phyloP scores from a whole-genome alignment of 2,329 filamentous ascomycete species.

The Trichophyton simii region DNA sequence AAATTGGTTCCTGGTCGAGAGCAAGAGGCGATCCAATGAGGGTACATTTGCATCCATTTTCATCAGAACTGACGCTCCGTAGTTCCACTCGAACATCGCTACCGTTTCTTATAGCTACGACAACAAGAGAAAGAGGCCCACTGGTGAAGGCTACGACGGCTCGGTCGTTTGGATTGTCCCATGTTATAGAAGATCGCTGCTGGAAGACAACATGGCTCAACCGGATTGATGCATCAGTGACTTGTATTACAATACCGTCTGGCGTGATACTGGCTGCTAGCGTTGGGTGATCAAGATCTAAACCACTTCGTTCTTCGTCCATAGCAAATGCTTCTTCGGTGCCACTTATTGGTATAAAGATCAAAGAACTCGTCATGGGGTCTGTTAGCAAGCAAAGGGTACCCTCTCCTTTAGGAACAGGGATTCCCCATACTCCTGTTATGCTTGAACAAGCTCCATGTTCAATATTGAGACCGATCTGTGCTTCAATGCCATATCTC shows the following conservation, averaged over 20 bases:
- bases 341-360: constrained; percentile 27
- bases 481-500: constrained; percentile 56
- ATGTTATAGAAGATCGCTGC: constrained; percentile 17
- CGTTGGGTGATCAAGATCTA: constrained; percentile 33
- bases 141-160: constrained; percentile 24
- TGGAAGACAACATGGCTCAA: constrained; percentile 18
- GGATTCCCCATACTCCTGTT: constrained; percentile 34
- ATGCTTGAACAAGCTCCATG: constrained; percentile 31
- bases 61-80: constrained; percentile 15
- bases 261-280: constrained; percentile 31
- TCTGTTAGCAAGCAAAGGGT: constrained; percentile 33
- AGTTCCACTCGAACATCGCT: constrained; percentile 21
- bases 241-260: constrained; percentile 28
- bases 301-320: constrained; percentile 27
- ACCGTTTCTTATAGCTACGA: constrained; percentile 18
- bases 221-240: constrained; percentile 29
- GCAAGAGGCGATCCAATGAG: constrained; percentile 16
- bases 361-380: constrained; percentile 28
- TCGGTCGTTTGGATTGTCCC: constrained; percentile 14
- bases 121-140: constrained; percentile 19
- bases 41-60: constrained; percentile 15
- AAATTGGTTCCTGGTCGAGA: constrained; percentile 27
- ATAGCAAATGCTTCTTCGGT: constrained; percentile 29
- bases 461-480: constrained; percentile 40
- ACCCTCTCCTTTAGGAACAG: constrained; percentile 21